Percentiles rank a stretch among this genome's conserved stretches.
Evolutionary conservation across 768 basidiomycete genomes (phyloP).

Genomic region (Suillus cothurnatus): DNA sequence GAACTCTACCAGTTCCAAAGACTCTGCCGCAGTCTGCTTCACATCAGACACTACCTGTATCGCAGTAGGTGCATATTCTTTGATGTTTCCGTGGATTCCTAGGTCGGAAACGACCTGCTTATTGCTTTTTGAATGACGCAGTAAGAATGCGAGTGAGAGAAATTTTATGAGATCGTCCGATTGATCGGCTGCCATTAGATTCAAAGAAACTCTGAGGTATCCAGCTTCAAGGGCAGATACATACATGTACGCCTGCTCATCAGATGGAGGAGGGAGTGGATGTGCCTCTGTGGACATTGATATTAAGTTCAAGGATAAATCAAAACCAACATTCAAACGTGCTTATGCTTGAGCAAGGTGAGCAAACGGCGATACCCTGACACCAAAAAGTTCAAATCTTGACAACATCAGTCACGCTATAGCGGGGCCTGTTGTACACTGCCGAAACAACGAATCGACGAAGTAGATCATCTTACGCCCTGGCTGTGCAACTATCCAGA

Average conservation of each 20-base stretch:
- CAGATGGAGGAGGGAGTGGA: constrained; percentile 41
- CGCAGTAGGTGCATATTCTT: constrained; percentile 39
- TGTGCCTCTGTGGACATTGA: background rate
- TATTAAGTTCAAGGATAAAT: background rate
- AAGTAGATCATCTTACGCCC: background rate
- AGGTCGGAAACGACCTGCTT: constrained; percentile 56
- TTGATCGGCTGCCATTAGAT: constrained; percentile 38
- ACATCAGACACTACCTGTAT: constrained; percentile 26
- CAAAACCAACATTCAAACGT: background rate
- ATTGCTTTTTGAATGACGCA: constrained; percentile 46
- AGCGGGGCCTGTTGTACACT: background rate
- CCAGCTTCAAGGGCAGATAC: constrained; percentile 63
- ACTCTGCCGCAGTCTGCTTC: constrained; percentile 37
- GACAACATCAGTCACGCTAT: background rate
- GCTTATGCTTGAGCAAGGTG: background rate
- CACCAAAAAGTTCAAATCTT: background rate
- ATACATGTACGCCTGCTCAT: constrained; percentile 50
- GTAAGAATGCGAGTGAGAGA: constrained; percentile 55
- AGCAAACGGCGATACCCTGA: background rate
- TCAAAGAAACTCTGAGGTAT: constrained; percentile 39
- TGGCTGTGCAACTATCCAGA: background rate
- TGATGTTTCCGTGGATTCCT: constrained; percentile 53
- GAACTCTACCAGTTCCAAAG: constrained; percentile 48
- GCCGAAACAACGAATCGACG: background rate
- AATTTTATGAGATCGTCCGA: constrained; percentile 30